Percentiles rank a stretch among this genome's conserved stretches.
Conservation (phyloP, 2,329 filamentous ascomycete species). For the Dendryphion nanum region DNA sequence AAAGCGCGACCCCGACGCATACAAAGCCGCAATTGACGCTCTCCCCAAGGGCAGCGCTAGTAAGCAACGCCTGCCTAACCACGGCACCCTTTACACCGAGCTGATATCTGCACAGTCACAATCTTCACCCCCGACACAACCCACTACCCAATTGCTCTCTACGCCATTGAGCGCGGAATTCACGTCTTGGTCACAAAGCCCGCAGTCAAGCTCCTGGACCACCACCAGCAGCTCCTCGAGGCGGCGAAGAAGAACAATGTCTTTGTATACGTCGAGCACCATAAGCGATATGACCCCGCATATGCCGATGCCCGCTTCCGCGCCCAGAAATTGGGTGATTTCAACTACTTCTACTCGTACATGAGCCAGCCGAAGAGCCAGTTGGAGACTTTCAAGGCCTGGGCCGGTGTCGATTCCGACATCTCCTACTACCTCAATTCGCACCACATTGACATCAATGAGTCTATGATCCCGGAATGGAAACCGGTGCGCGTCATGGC, state of each 20-base stretch:
- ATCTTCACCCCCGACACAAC: conserved; percentile 95
- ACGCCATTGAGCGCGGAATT: conserved; percentile 82
- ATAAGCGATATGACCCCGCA: conserved; percentile 93
- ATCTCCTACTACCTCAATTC: conserved; percentile 96
- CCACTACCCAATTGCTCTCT: conserved; percentile 87
- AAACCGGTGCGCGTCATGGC: conserved; percentile 76
- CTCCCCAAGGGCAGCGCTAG: conserved; percentile 77
- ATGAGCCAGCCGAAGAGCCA: conserved; percentile 80
- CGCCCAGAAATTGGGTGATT: conserved; percentile 77
- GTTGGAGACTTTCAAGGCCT: conserved; percentile 90
- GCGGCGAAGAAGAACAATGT: conserved; percentile 73
- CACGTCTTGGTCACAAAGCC: conserved; percentile 95
- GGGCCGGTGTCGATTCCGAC: conserved; percentile 88
- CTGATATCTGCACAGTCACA: conserved; percentile 57
- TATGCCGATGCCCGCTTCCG: conserved; percentile 84
- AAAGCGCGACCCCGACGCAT: conserved; percentile 72
- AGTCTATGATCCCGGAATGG: conserved; percentile 85
- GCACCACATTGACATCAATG: conserved; percentile 90
- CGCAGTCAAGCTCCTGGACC: conserved; percentile 76
- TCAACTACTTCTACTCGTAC: conserved; percentile 98
- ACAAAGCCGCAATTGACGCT: conserved; percentile 84
- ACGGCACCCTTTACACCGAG: neutral
- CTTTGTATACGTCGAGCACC: conserved; percentile 91
- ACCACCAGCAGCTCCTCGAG: conserved; percentile 75
- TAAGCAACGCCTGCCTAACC: conserved; percentile 12